Evolutionary conservation across 805 yeast species (phyloP).

Genomic region (Torulaspora microellipsoides): DNA sequence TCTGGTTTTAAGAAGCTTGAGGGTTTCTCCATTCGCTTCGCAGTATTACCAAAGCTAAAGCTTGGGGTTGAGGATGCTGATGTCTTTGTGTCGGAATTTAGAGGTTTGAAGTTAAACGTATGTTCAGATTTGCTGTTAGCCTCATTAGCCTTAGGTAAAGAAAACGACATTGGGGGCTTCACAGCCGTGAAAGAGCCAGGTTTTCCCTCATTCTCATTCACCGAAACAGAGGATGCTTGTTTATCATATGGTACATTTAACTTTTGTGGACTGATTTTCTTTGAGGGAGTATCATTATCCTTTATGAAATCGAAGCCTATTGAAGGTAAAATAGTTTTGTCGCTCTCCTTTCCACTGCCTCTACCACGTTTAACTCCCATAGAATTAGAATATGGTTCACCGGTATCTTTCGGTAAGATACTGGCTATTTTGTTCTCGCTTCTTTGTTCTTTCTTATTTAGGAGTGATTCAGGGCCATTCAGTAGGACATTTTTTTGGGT

Average conservation of each 20-base stretch:
- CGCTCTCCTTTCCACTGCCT: background rate
- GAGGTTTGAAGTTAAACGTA: background rate
- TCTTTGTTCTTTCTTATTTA: background rate
- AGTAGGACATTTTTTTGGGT: constrained; percentile 16
- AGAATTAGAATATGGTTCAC: background rate
- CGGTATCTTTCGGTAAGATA: background rate
- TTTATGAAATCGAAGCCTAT: constrained; percentile 33
- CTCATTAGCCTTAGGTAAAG: background rate
- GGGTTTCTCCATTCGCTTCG: too few relatives aligned
- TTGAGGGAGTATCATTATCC: constrained; percentile 20
- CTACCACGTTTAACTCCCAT: background rate
- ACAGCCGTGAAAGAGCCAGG: too few relatives aligned
- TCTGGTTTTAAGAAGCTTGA: too few relatives aligned
- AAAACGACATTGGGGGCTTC: constrained; percentile 3
- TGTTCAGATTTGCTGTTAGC: background rate
- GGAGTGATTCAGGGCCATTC: constrained; percentile 9
- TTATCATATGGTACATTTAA: background rate
- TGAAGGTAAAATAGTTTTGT: constrained; percentile 24
- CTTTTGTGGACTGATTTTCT: constrained; percentile 5
- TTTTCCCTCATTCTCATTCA: too few relatives aligned
- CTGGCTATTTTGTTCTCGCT: background rate
- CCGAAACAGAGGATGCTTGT: background rate
- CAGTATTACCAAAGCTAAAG: background rate
- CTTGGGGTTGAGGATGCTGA: background rate
- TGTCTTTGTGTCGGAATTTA: background rate